A percentile compares a stretch with the other conserved stretches of the same genome.
Conservation (phyloP, 176 grass and related monocot species). For the Phoenix roebelenii region DNA sequence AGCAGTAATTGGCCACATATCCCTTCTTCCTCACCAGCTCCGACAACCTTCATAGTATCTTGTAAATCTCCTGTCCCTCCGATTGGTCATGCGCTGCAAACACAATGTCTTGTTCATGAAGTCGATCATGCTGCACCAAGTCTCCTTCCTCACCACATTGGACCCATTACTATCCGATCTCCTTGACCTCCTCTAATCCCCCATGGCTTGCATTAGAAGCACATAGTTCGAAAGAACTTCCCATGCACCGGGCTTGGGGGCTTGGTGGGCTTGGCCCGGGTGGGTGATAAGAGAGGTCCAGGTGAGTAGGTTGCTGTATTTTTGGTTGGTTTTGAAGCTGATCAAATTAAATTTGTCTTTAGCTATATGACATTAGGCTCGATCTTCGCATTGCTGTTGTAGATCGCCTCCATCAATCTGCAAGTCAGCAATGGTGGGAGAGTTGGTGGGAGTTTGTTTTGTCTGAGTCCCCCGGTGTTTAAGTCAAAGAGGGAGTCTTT, state of each 20-base stretch:
- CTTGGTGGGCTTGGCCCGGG: constrained; percentile 8
- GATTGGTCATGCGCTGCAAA: constrained; percentile 13
- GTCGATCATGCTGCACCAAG: constrained; percentile 28
- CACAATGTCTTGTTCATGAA: constrained; percentile 5
- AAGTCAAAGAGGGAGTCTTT: too few relatives aligned
- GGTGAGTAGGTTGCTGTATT: constrained; percentile 8
- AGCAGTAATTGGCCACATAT: not conserved
- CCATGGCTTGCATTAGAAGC: constrained; percentile 35
- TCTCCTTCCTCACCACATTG: constrained; percentile 35
- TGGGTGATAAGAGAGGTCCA: constrained; percentile 27
- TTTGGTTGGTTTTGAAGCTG: constrained; percentile 2
- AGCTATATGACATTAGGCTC: too few relatives aligned
- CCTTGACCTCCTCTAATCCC: constrained; percentile 37
- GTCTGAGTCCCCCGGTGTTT: too few relatives aligned
- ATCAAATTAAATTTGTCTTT: too few relatives aligned
- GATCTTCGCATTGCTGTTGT: too few relatives aligned
- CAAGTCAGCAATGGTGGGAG: too few relatives aligned
- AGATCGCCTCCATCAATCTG: too few relatives aligned
- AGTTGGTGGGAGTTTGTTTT: too few relatives aligned
- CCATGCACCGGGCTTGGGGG: constrained; percentile 8
- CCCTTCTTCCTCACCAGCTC: constrained; percentile 8
- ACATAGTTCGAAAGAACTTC: constrained; percentile 31
- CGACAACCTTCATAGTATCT: not conserved
- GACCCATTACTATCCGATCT: constrained; percentile 37
- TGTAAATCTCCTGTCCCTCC: not conserved